Conservation (phyloP, 1,284 basidiomycete species). For the Gastroboletus turbinatus region DNA sequence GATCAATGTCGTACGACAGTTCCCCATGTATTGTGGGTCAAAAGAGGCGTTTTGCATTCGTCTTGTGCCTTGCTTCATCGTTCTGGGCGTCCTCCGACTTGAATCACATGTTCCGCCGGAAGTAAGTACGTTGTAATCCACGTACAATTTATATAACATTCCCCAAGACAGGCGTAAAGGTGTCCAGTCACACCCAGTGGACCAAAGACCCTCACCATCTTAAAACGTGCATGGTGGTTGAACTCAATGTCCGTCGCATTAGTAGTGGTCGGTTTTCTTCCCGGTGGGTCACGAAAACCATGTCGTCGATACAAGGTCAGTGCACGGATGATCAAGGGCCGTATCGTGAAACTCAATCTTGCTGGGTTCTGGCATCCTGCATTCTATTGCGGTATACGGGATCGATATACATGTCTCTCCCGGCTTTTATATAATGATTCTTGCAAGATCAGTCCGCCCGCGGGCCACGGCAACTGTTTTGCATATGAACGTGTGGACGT, state of each 20-base stretch:
- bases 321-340: neutral
- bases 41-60: neutral
- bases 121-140: neutral
- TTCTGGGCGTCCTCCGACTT: neutral
- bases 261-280: neutral
- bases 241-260: neutral
- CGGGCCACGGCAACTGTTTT: neutral
- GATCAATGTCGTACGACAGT: neutral
- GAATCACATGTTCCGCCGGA: neutral
- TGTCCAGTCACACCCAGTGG: neutral
- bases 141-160: neutral
- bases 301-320: neutral
- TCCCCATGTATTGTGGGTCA: neutral
- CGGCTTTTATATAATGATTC: neutral
- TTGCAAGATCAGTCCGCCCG: neutral
- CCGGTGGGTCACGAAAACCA: neutral
- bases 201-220: slow-evolving; percentile 1
- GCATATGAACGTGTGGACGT: slow-evolving; percentile 5
- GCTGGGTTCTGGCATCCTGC: neutral
- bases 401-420: neutral
- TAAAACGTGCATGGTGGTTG: too few relatives aligned
- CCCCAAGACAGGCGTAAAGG: neutral
- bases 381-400: neutral
- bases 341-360: neutral
- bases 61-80: neutral